These are phyloP conservation scores for Bodo saltans DNA, from an alignment of 78 protist species.

Conservation along the genomic window DNA sequence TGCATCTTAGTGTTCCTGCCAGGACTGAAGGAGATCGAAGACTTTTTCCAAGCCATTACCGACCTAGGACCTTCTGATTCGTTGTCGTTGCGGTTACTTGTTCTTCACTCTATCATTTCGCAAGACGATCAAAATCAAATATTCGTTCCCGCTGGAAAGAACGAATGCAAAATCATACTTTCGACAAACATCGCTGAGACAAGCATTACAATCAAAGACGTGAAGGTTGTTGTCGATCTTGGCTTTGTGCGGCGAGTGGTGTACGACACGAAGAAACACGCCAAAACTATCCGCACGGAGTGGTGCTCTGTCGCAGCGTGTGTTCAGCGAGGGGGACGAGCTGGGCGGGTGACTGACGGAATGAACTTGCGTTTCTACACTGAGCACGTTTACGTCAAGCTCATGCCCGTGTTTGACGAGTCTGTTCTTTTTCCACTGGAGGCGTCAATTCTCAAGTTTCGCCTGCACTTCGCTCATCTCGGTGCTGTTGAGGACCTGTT, in stretches of 20 bases:
- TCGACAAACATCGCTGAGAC: constrained; percentile 27
- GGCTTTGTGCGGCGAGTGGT: neutral
- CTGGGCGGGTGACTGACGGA: constrained; percentile 14
- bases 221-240: neutral
- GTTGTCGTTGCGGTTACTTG: neutral
- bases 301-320: neutral
- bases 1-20: constrained; percentile 75
- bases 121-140: neutral
- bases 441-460: neutral
- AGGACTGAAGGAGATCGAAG: constrained; percentile 60
- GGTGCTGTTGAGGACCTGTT: neutral
- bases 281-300: neutral
- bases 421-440: neutral
- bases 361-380: neutral
- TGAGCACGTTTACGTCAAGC: neutral
- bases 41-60: neutral
- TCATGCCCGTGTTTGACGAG: neutral
- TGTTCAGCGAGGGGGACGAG: constrained; percentile 16
- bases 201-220: neutral
- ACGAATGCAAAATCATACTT: neutral
- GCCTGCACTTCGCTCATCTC: neutral
- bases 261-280: neutral
- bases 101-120: neutral
- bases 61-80: neutral
- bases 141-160: neutral